Evolutionary conservation across 2,329 filamentous ascomycete species (phyloP), one percentile per base, ranked within the genome.

Genomic region (Blastomyces gilchristii): DNA sequence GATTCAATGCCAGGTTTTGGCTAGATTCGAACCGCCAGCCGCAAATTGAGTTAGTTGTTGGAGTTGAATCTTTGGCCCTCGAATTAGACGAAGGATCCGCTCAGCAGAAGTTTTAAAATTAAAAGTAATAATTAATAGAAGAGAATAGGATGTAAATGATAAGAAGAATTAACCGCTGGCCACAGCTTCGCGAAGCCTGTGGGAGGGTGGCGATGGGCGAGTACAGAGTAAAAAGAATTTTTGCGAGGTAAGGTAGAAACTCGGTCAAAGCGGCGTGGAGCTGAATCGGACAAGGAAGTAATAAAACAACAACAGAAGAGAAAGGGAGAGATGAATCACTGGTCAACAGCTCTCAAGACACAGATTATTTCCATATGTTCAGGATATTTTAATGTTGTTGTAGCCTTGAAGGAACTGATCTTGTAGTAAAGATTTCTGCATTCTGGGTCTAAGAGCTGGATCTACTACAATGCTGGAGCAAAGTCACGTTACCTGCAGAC

Each of bases 161-260:
- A 53, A 61, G 34, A 57, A 43, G 31, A 34, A 59, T 43, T 25
- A 31, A 16, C 41, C 18, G 11, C 39, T 34, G 57, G n/a, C 22
- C 39, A 58, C 34, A 34, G 12, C 56, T 43, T 28, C 37, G 14
- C 56, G n/a, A 7, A 47, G 57, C 53, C 12, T 49, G 41, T 58
- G 57, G 41, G 22, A 14, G 25, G 57, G 57, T 59, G 57, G 57
- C 57, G 57, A 59, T 59, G 57, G 25, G 41, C 11, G 57, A 58
- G 56, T 58, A n/a, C 25, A 8, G 16, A 16, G 56, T 58, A 58
- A 58, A 45, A 37, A 37, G 34, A 37, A 59, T 59, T 59, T 59
- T 59, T 59, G 57, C 41, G 43, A 59, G 25, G 25, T 31, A 22
- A 59, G 57, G 57, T 58, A 60, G 49, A 60, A 43, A 37, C 45